Evolutionary conservation across 805 yeast genomes (phyloP).

Genomic region (Candida ficus): DNA sequence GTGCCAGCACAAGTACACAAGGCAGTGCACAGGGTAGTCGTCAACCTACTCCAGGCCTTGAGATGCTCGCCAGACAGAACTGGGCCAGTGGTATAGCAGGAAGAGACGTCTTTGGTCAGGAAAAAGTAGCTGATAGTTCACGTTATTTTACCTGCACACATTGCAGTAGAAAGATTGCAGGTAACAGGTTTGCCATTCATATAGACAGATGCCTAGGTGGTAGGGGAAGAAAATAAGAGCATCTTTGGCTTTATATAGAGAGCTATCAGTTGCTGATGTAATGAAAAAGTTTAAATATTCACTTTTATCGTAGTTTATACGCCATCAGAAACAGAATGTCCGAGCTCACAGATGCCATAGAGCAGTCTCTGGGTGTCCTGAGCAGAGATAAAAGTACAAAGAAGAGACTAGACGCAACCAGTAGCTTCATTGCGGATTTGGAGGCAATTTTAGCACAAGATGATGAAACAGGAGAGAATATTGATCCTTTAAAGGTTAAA

Average conservation of each 20-base stretch:
- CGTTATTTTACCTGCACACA: constrained; percentile 72
- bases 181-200: constrained; percentile 90
- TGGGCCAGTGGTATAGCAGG: constrained; percentile 14
- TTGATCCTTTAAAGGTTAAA: background rate
- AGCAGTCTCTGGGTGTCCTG: background rate
- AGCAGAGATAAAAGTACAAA: background rate
- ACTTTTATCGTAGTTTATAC: no score
- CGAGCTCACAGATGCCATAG: background rate
- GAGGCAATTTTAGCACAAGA: constrained; percentile 1
- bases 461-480: background rate
- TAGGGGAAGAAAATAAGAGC: constrained; percentile 39
- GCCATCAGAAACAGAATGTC: background rate
- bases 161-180: constrained; percentile 84
- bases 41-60: constrained; percentile 17
- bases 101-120: constrained; percentile 47
- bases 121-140: constrained; percentile 43
- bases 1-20: background rate
- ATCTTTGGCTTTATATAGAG: background rate
- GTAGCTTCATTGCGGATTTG: constrained; percentile 1
- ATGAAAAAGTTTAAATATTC: background rate
- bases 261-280: background rate
- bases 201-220: constrained; percentile 86
- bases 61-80: constrained; percentile 15
- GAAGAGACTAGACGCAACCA: constrained; percentile 3
- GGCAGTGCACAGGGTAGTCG: constrained; percentile 5